Conservation (phyloP, 2,329 filamentous ascomycete species). For the Thelonectria discophora region DNA sequence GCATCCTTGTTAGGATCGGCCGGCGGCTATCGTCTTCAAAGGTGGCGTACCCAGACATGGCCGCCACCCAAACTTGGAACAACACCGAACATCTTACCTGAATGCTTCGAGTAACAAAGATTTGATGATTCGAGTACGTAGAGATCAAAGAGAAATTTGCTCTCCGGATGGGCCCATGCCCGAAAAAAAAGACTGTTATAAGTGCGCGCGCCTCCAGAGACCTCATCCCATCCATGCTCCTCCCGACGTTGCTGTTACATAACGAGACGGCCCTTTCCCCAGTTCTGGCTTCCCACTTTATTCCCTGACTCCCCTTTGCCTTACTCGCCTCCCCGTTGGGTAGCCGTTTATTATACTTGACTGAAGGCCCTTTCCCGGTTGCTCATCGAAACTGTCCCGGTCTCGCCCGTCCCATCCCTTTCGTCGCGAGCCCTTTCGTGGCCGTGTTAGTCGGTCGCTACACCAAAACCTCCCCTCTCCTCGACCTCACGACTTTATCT, state of each 20-base stretch:
- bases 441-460: background rate
- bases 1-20: background rate
- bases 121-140: conserved; percentile 14
- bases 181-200: conserved; percentile 28
- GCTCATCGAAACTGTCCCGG: background rate
- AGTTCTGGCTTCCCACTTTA: conserved; percentile 33
- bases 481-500: background rate
- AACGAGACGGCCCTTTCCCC: conserved; percentile 33
- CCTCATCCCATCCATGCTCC: too few relatives aligned
- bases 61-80: too few relatives aligned
- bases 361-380: conserved; percentile 10
- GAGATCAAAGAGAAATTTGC: conserved; percentile 36
- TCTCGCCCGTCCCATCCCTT: background rate
- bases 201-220: background rate
- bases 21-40: background rate
- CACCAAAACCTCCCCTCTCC: background rate
- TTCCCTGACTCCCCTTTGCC: conserved; percentile 6
- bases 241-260: conserved; percentile 38
- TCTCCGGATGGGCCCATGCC: conserved; percentile 37
- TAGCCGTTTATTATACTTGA: conserved; percentile 2
- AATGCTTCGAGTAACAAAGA: conserved; percentile 10
- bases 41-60: background rate
- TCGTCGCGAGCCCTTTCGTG: background rate
- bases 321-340: conserved; percentile 10
- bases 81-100: background rate